Evolutionary conservation across 2,329 filamentous ascomycete genomes (phyloP).

Genomic region (Pseudonectria buxi): DNA sequence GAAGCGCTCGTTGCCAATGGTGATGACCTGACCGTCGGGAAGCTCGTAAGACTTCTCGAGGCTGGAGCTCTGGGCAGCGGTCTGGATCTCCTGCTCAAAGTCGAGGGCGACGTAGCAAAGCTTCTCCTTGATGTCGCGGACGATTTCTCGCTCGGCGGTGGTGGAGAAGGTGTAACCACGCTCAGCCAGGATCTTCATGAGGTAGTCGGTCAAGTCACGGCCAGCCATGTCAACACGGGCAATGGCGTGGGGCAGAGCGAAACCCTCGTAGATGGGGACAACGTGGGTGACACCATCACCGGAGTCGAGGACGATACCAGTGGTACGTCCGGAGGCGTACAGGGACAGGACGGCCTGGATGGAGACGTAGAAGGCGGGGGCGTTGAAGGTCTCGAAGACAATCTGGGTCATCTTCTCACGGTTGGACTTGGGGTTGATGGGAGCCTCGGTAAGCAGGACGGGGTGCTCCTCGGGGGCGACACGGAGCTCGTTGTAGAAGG

Average conservation of each 20-base stretch:
- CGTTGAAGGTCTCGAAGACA: conserved; percentile 99
- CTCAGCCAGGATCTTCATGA: conserved; percentile 99
- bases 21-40: conserved; percentile 99
- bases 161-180: conserved; percentile 99
- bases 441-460: conserved; percentile 96
- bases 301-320: conserved; percentile 99
- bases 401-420: conserved; percentile 99
- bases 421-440: conserved; percentile 99
- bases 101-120: conserved; percentile 99
- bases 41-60: conserved; percentile 99
- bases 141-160: conserved; percentile 99
- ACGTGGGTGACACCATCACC: conserved; percentile 99
- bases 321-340: conserved; percentile 99
- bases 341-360: conserved; percentile 99
- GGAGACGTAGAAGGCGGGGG: conserved; percentile 99
- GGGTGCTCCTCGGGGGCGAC: conserved; percentile 99
- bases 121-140: conserved; percentile 99
- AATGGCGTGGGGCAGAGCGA: conserved; percentile 99
- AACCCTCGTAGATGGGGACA: conserved; percentile 99
- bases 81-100: conserved; percentile 99
- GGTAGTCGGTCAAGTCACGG: conserved; percentile 99
- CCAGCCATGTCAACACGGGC: conserved; percentile 99
- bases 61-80: conserved; percentile 95
- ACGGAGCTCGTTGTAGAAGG: conserved; percentile 99
- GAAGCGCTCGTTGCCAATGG: conserved; percentile 99